Evolutionary conservation across 257 asterid genomes (phyloP).

Genomic region (Paraleonurus japonicus): DNA sequence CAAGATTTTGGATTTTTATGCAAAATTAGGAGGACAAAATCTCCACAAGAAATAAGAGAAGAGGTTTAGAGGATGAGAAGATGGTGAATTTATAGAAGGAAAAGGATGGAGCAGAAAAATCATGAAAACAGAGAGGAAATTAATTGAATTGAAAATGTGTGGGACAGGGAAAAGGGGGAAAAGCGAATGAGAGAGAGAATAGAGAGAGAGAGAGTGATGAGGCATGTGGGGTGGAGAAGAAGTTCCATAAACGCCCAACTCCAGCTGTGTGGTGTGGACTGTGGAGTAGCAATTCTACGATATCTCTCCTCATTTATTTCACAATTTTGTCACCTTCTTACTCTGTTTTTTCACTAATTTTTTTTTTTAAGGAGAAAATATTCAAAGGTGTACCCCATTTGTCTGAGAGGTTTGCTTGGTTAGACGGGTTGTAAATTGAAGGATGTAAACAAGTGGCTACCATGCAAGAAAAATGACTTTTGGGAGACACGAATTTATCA

Average conservation of each 20-base stretch:
- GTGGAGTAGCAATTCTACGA: background rate
- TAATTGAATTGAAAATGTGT: background rate
- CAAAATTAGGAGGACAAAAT: no score
- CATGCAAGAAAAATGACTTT: no score
- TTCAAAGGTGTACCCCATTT: no score
- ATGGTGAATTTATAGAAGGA: conserved; percentile 26
- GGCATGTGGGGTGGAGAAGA: conserved; percentile 31
- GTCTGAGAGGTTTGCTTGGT: no score
- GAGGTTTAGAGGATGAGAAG: conserved; percentile 9
- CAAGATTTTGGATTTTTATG: conserved; percentile 15
- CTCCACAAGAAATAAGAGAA: conserved; percentile 7
- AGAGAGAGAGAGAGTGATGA: conserved; percentile 22
- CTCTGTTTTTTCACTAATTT: no score
- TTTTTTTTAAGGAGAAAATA: no score
- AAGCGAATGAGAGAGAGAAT: no score
- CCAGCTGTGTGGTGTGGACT: background rate
- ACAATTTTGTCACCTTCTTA: no score
- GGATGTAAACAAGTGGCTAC: no score
- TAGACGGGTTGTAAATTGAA: no score
- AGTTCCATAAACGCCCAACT: background rate
- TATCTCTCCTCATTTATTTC: no score
- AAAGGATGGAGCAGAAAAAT: background rate
- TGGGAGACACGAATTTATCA: no score
- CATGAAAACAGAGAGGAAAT: background rate
- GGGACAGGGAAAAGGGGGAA: background rate